Percentiles rank a stretch among this genome's conserved stretches.
These are phyloP conservation scores for Bauhinia variegata DNA, from an alignment of 306 rosid species.

Conservation along the genomic window DNA sequence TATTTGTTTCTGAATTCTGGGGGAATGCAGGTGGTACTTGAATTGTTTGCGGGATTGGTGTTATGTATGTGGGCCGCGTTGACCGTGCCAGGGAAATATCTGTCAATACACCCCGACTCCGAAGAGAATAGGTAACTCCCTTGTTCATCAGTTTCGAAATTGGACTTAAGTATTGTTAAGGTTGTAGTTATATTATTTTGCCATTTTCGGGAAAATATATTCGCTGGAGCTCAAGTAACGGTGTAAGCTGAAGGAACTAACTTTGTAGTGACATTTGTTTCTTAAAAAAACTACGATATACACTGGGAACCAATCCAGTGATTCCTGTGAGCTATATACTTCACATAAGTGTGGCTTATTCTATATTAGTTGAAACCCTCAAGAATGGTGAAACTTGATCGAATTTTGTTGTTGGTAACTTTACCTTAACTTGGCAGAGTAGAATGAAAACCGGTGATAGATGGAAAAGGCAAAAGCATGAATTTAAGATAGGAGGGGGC, in stretches of 20 bases:
- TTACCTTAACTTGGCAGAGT: conserved; percentile 9
- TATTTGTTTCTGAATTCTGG: conserved; percentile 20
- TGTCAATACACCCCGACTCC: conserved; percentile 69
- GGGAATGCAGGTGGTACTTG: conserved; percentile 62
- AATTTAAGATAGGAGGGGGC: background rate
- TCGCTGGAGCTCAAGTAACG: background rate
- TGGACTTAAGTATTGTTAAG: background rate
- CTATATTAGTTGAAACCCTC: conserved; percentile 1
- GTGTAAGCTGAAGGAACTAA: conserved; percentile 10
- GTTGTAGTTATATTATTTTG: conserved; percentile 21
- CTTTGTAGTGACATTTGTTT: conserved; percentile 4
- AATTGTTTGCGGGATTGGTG: conserved; percentile 63
- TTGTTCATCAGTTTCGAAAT: conserved; percentile 6
- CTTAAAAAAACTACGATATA: background rate
- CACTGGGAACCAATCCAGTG: conserved; percentile 11
- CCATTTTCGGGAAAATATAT: background rate
- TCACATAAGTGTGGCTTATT: conserved; percentile 9
- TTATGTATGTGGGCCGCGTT: conserved; percentile 79
- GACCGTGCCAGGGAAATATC: conserved; percentile 70
- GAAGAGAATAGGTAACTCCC: conserved; percentile 77
- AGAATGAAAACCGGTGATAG: conserved; percentile 10
- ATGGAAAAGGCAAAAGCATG: conserved; percentile 16
- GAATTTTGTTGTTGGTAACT: conserved; percentile 17
- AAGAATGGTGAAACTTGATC: conserved; percentile 8
- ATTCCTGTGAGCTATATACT: conserved; percentile 7